Evolutionary conservation across 345 rosid species (phyloP).

Genomic region (Arabidopsis thaliana): TAIR10.1 NC_003075.7:2136001-2136500

Average conservation of each 20-base stretch:
- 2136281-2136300: too few species aligned
- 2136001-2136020: constrained; percentile 57
- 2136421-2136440: too few species aligned
- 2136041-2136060: constrained; percentile 60
- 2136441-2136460: neutral
- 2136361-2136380: neutral
- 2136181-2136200: constrained; percentile 51
- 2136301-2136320: neutral
- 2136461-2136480: neutral
- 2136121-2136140: constrained; percentile 43
- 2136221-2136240: constrained; percentile 34
- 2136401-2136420: neutral
- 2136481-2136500: neutral
- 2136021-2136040: constrained; percentile 51
- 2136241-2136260: constrained; percentile 48
- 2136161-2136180: constrained; percentile 49
- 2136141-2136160: constrained; percentile 47
- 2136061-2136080: constrained; percentile 50
- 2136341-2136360: neutral
- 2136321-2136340: neutral
- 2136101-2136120: constrained; percentile 58
- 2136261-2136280: too few species aligned
- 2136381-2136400: neutral
- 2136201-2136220: constrained; percentile 48
- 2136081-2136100: constrained; percentile 62